Evolutionary conservation across 768 basidiomycete genomes (phyloP), one percentile per base, ranked within the genome.

Genomic region (Serpula lacrymans): DNA sequence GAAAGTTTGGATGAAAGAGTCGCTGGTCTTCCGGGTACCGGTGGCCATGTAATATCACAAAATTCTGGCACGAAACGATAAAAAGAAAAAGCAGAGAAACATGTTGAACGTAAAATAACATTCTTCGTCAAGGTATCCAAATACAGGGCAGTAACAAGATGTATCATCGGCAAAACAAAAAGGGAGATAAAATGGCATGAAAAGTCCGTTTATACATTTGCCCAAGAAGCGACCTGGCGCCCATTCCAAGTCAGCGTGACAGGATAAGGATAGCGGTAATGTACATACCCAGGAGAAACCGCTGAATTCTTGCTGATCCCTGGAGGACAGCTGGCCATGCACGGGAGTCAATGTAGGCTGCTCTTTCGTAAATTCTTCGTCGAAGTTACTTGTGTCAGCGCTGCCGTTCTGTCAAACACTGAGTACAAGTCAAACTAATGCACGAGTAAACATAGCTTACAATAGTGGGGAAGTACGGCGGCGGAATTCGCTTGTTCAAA

Each of bases 281-380:
- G 8, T 4, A 43, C 60, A 43, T 41, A 88, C 89, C 91, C 94
- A 97, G 46, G 92, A 95, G 74, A 97, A 97, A 13, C 93, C 93
- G 51, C 89, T 84, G 70, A 99, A 99, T 63, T 97, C 95, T 39
- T 82, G 77, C 65, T 99, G 96, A 56, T 98, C 92, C 35, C 83
- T 83, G 20, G 85, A 56, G 14, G 90, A 90, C 45, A 99, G 63
- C 48, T 95, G 92, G 12, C 89, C 90, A 54, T 98, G 94, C 27
- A 99, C 96, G 12, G 96, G 96, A 3, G 96, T 99, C 52, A 99
- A 68, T 2, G 94, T 98, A 11, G 96, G 96, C 60, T 96, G 89
- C 60, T 99, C 96, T 40, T 78, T 77, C 26, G 96, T 99, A 62
- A 99, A 98, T 61, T 97, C 96, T 58, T 92, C 84, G 64, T 96